Conservation (phyloP, 2,329 filamentous ascomycete genomes). For the Lachnellula cervina region DNA sequence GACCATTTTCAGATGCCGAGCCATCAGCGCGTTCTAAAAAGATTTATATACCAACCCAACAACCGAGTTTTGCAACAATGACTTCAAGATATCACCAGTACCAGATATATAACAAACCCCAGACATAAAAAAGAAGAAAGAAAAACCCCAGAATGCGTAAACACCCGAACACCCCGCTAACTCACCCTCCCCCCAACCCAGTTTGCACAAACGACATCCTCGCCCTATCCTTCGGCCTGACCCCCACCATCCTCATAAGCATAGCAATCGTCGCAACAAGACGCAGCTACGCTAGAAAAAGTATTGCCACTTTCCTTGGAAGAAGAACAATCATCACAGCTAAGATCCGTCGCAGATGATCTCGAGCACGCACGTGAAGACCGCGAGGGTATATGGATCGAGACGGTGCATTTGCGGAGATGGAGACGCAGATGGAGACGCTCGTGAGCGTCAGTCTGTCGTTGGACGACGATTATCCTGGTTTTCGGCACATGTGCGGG, state of each 20-base stretch:
- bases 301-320: background rate
- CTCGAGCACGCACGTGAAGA: background rate
- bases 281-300: background rate
- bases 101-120: too few relatives aligned
- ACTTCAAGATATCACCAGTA: too few relatives aligned
- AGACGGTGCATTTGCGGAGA: background rate
- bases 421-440: background rate
- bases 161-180: rapidly evolving
- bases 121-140: too few relatives aligned
- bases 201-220: background rate
- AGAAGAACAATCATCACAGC: background rate
- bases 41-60: too few relatives aligned
- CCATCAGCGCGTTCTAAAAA: too few relatives aligned
- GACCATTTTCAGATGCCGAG: too few relatives aligned
- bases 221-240: background rate
- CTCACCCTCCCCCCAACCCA: background rate
- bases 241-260: background rate
- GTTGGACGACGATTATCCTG: background rate
- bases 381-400: background rate
- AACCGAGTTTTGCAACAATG: too few relatives aligned
- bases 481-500: background rate
- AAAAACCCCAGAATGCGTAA: too few relatives aligned
- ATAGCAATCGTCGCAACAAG: background rate
- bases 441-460: background rate
- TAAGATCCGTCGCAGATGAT: background rate